Base-by-base conservation (phyloP, 495 filamentous ascomycete genomes). In the Bombardia bombarda region DNA sequence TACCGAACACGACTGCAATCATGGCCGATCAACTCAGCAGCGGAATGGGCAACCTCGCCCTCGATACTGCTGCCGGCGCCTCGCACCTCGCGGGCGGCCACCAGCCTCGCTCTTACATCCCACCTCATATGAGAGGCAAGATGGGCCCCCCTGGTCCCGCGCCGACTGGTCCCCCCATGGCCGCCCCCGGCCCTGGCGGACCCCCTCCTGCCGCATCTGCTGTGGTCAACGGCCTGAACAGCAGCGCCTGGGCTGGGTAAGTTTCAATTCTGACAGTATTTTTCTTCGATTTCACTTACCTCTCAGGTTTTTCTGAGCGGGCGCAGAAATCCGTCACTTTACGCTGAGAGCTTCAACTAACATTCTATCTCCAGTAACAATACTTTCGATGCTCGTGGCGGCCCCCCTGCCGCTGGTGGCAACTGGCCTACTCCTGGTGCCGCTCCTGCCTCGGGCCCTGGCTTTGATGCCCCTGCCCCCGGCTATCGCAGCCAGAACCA, bases 1-100 rank as follows among this genome's bases (percentile, higher is more conserved):
- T n/a, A n/a, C n/a, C n/a, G n/a, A n/a, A n/a, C 23, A 23, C 40
- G 12, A 52, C 25, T 22, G 42, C 50, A 59, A 71, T 60, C 53
- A 97, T 97, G 92, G 90, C 92, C 66, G 89, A 95, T 66, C 82
- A 93, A 70, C 80, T 98, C 52, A 87, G 89, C 65, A 86, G 94
- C 82, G 80, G 78, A 65, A 90, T 96, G 84, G 80, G 77, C 64
- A 82, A 83, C 62, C 73, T 95, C 58, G 83, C 74, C 62, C 73
- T 95, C 52, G 76, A 56, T 36, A 45, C 43, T 24, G 45, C 82
- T 35, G 50, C 83, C 72, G 54, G 47, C 39, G 80, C 84, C 61
- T 78, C 87, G 61, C 84, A 86, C 56, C 68, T 69, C 18, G 46
- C 32, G 7, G 38, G 47, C 45, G 65, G 69, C 51, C 74, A 73